Evolutionary conservation across 179 eudicot species (phyloP).

Genomic region (Spinacia oleracea): DNA sequence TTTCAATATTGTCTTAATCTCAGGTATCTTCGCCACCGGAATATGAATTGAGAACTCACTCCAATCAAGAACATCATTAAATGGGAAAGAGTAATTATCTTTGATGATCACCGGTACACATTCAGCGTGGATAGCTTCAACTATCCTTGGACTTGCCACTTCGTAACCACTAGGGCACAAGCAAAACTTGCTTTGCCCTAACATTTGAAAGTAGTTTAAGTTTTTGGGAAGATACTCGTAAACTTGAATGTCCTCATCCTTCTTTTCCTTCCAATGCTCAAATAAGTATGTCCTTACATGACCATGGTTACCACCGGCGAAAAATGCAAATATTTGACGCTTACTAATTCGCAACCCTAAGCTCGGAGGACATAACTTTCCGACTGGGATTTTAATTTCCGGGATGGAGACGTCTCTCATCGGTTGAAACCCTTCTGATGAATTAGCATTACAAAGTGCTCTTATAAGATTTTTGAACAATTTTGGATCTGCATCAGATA

Average conservation of each 20-base stretch:
- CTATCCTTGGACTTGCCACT: conserved; percentile 46
- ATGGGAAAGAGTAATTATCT: conserved; percentile 42
- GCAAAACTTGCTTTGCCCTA: conserved; percentile 42
- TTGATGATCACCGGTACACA: conserved; percentile 44
- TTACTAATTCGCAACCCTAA: background rate
- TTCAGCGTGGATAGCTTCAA: conserved; percentile 41
- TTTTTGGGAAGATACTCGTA: conserved; percentile 32
- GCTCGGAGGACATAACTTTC: conserved; percentile 13
- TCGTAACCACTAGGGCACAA: conserved; percentile 49
- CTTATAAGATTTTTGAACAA: conserved; percentile 40
- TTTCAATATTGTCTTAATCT: conserved; percentile 39
- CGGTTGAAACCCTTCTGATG: conserved; percentile 42
- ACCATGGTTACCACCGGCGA: conserved; percentile 43
- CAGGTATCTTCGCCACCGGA: conserved; percentile 32
- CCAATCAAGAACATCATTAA: conserved; percentile 55
- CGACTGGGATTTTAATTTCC: conserved; percentile 28
- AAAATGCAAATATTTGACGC: conserved; percentile 41
- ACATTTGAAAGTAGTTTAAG: conserved; percentile 31
- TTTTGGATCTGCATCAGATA: conserved; percentile 25
- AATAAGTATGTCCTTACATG: conserved; percentile 31
- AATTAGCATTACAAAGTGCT: conserved; percentile 51
- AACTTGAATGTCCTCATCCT: conserved; percentile 33
- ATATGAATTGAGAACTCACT: conserved; percentile 36
- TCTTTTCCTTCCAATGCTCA: conserved; percentile 34
- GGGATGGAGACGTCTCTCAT: conserved; percentile 42